These are phyloP conservation scores for Dioscorea alata DNA, from an alignment of 106 monocot species.

Conservation along the genomic window DNA sequence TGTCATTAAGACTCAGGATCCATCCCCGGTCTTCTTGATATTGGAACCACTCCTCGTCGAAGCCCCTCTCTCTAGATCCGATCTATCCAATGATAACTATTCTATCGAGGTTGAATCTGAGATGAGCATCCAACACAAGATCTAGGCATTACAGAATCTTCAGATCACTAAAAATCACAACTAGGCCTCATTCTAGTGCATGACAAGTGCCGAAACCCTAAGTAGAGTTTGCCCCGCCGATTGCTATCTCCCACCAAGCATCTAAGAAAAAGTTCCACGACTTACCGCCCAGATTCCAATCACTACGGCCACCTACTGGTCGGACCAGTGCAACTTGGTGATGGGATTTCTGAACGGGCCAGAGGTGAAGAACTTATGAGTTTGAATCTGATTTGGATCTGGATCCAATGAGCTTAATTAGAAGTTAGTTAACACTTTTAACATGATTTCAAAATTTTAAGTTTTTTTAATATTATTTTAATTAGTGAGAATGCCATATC, in stretches of 20 bases:
- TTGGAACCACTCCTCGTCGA: constrained; percentile 3
- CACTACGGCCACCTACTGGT: constrained; percentile 13
- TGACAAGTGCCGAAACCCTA: constrained; percentile 21
- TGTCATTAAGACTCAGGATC: constrained; percentile 31
- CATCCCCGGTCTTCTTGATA: neutral
- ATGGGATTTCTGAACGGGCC: too few relatives aligned
- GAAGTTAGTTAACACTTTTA: too few relatives aligned
- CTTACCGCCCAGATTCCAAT: constrained; percentile 3
- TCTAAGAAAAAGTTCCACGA: constrained; percentile 12
- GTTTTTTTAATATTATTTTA: too few relatives aligned
- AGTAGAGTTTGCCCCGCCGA: constrained; percentile 19
- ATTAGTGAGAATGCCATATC: too few relatives aligned
- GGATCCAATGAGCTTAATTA: too few relatives aligned
- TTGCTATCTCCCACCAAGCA: constrained; percentile 6
- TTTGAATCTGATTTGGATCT: too few relatives aligned
- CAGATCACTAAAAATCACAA: constrained; percentile 25
- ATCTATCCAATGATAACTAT: constrained; percentile 7
- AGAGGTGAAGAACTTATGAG: too few relatives aligned
- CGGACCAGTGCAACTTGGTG: constrained; percentile 7
- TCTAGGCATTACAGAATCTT: constrained; percentile 36
- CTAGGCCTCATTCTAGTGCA: constrained; percentile 1
- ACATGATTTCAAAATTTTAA: too few relatives aligned
- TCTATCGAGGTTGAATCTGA: constrained; percentile 1
- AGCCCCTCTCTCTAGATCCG: neutral
- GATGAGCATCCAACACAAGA: constrained; percentile 30